A percentile compares a stretch with the other conserved stretches of the same genome.
phyloP scores from a whole-genome alignment of 2,329 filamentous ascomycete genomes.

The Fusarium oligoseptatum region DNA sequence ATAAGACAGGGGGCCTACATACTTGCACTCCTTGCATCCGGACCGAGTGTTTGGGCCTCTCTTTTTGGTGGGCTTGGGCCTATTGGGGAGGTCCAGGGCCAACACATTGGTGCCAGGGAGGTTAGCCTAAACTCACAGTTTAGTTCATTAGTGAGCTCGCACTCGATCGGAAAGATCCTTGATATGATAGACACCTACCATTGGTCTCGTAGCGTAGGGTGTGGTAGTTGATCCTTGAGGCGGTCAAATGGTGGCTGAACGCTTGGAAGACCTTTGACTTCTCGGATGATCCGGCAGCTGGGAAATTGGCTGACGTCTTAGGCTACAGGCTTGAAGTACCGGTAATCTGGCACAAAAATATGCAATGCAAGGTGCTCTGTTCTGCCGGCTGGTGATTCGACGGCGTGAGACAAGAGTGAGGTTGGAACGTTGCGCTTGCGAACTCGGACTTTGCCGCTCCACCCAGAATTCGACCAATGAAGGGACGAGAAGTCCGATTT shows the following conservation, averaged over 20 bases:
- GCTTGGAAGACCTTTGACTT: rapidly evolving
- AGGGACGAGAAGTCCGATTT: constrained; percentile 20
- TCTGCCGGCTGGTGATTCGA: background rate
- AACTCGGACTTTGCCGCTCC: background rate
- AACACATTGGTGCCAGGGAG: constrained; percentile 27
- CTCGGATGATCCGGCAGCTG: background rate
- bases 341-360: background rate
- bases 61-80: constrained; percentile 19
- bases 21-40: constrained; percentile 44
- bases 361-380: background rate
- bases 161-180: background rate
- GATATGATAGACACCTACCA: background rate
- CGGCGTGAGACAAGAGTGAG: background rate
- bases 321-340: background rate
- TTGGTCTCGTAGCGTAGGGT: background rate
- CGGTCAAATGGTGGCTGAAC: background rate
- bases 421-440: background rate
- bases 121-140: constrained; percentile 7
- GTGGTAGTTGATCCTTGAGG: background rate
- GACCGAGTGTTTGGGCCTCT: constrained; percentile 39
- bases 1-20: constrained; percentile 2
- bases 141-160: too few species aligned
- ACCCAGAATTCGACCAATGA: constrained; percentile 16
- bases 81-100: constrained; percentile 21
- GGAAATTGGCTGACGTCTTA: background rate